Conservation (phyloP, 257 asterid genomes). For the Jacaranda copaia region DNA sequence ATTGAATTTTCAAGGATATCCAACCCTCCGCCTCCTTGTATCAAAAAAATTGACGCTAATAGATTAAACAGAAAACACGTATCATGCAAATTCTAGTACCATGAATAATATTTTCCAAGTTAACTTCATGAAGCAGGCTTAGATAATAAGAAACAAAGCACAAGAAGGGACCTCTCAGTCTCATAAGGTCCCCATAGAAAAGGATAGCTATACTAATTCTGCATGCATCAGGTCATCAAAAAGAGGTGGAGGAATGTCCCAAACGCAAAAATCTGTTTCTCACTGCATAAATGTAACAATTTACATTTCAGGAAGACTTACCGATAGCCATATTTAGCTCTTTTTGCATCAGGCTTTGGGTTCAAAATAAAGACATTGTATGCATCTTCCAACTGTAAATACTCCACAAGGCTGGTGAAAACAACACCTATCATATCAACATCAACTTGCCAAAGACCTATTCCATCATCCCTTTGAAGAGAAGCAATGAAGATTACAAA, state of each 20-base stretch:
- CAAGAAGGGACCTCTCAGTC: background rate
- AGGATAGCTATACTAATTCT: constrained; percentile 10
- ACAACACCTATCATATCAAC: constrained; percentile 86
- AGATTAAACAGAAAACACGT: background rate
- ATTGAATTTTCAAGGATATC: too few species aligned
- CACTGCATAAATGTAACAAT: constrained; percentile 11
- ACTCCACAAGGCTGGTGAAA: constrained; percentile 89
- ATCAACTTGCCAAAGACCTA: constrained; percentile 92
- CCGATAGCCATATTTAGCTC: constrained; percentile 92
- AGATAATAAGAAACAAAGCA: background rate
- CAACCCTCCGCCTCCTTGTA: too few species aligned
- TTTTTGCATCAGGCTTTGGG: constrained; percentile 77
- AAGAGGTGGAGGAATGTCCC: constrained; percentile 1
- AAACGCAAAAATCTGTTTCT: background rate
- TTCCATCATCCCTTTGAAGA: constrained; percentile 64
- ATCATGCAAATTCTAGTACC: background rate
- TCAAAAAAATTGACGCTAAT: background rate
- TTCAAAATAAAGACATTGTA: constrained; percentile 88
- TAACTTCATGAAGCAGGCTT: constrained; percentile 1
- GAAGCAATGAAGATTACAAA: constrained; percentile 36
- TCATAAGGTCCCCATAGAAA: background rate
- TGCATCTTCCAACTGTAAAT: constrained; percentile 84
- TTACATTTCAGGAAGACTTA: constrained; percentile 37
- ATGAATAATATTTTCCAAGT: background rate
- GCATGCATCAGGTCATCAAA: constrained; percentile 11